A percentile compares a stretch with the other conserved stretches of the same genome.
Evolutionary conservation across 176 grass and related monocot species (phyloP).

Genomic region (Zoysia japonica): DNA sequence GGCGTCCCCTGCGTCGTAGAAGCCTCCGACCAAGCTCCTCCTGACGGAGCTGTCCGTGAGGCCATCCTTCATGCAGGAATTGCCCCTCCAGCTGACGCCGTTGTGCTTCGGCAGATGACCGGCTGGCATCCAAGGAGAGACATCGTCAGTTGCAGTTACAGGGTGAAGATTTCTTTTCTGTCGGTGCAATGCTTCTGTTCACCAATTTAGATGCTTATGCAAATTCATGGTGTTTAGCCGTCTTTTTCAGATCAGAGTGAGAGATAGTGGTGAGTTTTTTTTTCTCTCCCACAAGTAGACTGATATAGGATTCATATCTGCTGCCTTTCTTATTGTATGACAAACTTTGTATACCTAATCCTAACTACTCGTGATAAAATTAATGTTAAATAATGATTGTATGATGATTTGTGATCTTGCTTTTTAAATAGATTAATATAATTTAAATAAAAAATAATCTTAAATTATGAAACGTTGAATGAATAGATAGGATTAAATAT

Average conservation of each 20-base stretch:
- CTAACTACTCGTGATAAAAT: too few species aligned
- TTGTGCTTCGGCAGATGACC: constrained; percentile 79
- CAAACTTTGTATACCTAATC: too few species aligned
- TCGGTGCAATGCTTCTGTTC: constrained; percentile 30
- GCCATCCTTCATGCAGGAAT: constrained; percentile 87
- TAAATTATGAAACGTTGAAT: too few species aligned
- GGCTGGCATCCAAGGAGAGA: constrained; percentile 46
- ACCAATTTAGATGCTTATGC: not conserved
- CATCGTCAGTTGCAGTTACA: constrained; percentile 6
- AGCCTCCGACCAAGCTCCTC: constrained; percentile 81
- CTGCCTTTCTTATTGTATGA: too few species aligned
- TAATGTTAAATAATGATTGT: too few species aligned
- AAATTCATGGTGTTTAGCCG: not conserved
- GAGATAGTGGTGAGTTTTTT: not conserved
- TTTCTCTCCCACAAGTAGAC: not conserved
- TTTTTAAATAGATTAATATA: too few species aligned
- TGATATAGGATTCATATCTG: too few species aligned
- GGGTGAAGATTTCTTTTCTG: constrained; percentile 16
- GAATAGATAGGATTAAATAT: too few species aligned
- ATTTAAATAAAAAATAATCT: too few species aligned
- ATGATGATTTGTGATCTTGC: too few species aligned
- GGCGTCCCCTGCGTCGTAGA: constrained; percentile 84
- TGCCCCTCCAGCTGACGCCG: constrained; percentile 87
- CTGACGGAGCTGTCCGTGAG: constrained; percentile 57
- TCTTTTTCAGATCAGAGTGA: constrained; percentile 11